Conservation (phyloP, 2,329 filamentous ascomycete species). For the Chaetomiaceae sp. region DNA sequence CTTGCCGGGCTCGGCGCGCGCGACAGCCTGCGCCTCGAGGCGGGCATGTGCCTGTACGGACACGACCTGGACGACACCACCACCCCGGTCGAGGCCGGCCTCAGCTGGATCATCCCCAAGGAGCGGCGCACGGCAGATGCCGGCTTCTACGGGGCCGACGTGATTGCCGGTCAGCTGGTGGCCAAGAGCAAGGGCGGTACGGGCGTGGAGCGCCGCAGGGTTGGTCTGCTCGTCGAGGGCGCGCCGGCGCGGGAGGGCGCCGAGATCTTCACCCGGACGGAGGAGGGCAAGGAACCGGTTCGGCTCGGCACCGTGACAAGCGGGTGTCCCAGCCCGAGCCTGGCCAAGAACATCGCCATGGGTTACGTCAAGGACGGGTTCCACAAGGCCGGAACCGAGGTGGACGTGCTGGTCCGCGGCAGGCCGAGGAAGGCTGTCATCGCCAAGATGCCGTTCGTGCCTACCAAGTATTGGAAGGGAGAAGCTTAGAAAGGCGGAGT, state of each 20-base stretch:
- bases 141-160: slow-evolving; percentile 79
- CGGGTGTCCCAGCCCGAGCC: slow-evolving; percentile 79
- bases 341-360: slow-evolving; percentile 94
- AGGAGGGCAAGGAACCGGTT: slow-evolving; percentile 30
- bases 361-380: slow-evolving; percentile 76
- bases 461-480: slow-evolving; percentile 66
- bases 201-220: slow-evolving; percentile 64
- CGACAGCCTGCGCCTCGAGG: slow-evolving; percentile 88
- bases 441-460: slow-evolving; percentile 83
- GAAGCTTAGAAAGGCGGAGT: slow-evolving; percentile 17
- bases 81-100: slow-evolving; percentile 51
- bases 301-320: slow-evolving; percentile 78
- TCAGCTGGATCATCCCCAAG: slow-evolving; percentile 78
- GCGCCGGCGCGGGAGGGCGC: slow-evolving; percentile 87
- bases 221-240: slow-evolving; percentile 77
- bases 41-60: slow-evolving; percentile 99
- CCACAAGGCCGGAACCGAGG: slow-evolving; percentile 78
- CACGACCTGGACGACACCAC: slow-evolving; percentile 83
- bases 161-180: slow-evolving; percentile 70
- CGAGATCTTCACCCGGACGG: slow-evolving; percentile 55
- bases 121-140: slow-evolving; percentile 58
- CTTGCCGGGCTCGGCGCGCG: slow-evolving; percentile 85
- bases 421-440: slow-evolving; percentile 69
- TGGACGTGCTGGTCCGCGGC: slow-evolving; percentile 71
- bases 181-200: slow-evolving; percentile 64